phyloP scores from a whole-genome alignment of 495 filamentous ascomycete genomes.

The Antarctomyces pellizariae region DNA sequence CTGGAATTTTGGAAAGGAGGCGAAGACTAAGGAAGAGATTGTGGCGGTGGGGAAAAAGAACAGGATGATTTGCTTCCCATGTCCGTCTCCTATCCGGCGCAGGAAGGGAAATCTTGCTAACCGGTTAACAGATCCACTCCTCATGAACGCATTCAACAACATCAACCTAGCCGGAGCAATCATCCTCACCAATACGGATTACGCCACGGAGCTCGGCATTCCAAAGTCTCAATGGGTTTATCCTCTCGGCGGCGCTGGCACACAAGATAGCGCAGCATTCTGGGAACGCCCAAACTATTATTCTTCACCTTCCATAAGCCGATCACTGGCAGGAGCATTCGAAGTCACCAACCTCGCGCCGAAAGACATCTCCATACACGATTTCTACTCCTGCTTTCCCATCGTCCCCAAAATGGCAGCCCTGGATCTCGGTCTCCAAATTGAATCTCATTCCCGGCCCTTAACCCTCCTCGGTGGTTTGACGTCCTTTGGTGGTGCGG shows the following conservation, averaged over 20 bases:
- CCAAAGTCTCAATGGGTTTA: constrained; percentile 28
- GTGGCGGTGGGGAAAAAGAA: constrained; percentile 23
- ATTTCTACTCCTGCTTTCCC: constrained; percentile 37
- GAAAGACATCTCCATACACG: constrained; percentile 25
- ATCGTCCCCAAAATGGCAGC: constrained; percentile 34
- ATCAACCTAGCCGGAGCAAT: constrained; percentile 29
- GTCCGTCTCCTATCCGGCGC: constrained; percentile 14
- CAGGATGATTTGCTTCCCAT: constrained; percentile 30
- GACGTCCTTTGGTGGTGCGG: constrained; percentile 33
- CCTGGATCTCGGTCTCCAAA: constrained; percentile 24
- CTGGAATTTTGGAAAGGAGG: constrained; percentile 21
- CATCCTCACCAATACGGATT: constrained; percentile 24
- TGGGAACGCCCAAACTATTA: constrained; percentile 29
- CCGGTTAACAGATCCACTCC: constrained; percentile 23
- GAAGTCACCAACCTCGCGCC: constrained; percentile 14
- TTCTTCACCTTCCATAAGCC: constrained; percentile 23
- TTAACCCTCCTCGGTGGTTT: constrained; percentile 30
- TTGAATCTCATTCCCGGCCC: constrained; percentile 17
- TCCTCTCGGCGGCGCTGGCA: constrained; percentile 28
- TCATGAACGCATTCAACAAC: constrained; percentile 38
- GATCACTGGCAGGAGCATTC: constrained; percentile 23
- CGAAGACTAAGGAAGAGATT: constrained; percentile 17
- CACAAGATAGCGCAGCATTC: constrained; percentile 23
- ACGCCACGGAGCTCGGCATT: constrained; percentile 24
- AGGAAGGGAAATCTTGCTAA: too few relatives aligned